Base-by-base conservation (phyloP, 2,329 filamentous ascomycete species). In the Nemania bipapillata region DNA sequence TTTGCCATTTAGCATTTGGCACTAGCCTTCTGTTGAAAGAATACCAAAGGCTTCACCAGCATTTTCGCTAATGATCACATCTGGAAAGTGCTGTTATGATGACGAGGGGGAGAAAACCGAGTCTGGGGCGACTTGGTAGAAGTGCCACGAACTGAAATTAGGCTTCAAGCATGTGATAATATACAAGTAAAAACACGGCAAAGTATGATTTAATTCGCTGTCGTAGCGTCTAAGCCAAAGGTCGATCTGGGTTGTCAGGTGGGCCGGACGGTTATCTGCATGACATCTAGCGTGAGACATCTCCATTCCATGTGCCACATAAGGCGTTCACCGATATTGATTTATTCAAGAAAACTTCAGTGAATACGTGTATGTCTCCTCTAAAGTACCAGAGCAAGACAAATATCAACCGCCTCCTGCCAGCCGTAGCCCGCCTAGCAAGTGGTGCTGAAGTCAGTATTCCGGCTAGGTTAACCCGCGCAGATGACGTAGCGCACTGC, bases 201-300 rank as follows among this genome's bases (percentile, higher is more conserved):
- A 40, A 32, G 9, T 17, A 24, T 22, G 20, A 28, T 24, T 26
- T 32, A 45, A 9, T 28, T 32, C 15, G 4, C 3, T 28, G 50
- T 20, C 30, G 17, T 20, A 52, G 42, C 17, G 35, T 37, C 9
- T 55, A 52, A 32, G 22, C 28, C 40, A 22, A 15, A 2, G 40
- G 55, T 60, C 35, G 49, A 68, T 63, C 62, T 63, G 55, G 37
- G 32, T 37, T 58, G 49, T 52, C 59, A 40, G 69, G 35, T 66
- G 30, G 42, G 56, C 49, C 47, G 17, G 52, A 40, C 69, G 69
- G 69, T 56, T 71, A 69, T 71, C 63, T 69, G 69, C 66, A 69
- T 71, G 52, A 59, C 50, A 62, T 68, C 42, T 42, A 40, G 42
- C 40, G 32, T 56, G 47, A 70, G 50, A 60, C 42, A 30, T 24